These are phyloP conservation scores for Sarcomyxa edulis DNA, from an alignment of 768 basidiomycete species.

Conservation along the genomic window DNA sequence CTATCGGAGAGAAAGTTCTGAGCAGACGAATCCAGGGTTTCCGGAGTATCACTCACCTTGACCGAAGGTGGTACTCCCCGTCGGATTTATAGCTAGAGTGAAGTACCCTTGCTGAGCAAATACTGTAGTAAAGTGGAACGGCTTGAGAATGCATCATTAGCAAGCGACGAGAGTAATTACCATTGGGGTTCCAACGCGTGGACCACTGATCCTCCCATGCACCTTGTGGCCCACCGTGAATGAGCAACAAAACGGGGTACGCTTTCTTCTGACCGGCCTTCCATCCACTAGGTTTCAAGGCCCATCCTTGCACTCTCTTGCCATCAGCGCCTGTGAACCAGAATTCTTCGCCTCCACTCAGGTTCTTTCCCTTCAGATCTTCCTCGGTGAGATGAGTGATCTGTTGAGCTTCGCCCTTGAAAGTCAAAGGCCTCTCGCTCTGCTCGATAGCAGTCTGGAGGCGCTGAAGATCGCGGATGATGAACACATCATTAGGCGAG, in stretches of 20 bases:
- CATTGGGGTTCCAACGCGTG: constrained; percentile 88
- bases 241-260: constrained; percentile 76
- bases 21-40: constrained; percentile 2
- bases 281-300: constrained; percentile 77
- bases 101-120: constrained; percentile 90
- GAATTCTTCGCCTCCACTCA: constrained; percentile 72
- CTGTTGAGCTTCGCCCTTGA: constrained; percentile 37
- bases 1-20: constrained; percentile 26
- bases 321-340: constrained; percentile 85
- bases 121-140: constrained; percentile 36
- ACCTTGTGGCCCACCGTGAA: constrained; percentile 80
- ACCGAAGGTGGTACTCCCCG: constrained; percentile 90
- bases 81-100: constrained; percentile 84
- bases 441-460: constrained; percentile 35
- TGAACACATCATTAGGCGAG: constrained; percentile 74
- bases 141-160: no score
- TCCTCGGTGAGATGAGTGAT: constrained; percentile 62
- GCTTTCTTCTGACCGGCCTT: constrained; percentile 58
- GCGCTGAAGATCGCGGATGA: constrained; percentile 44
- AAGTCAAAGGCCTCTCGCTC: constrained; percentile 20
- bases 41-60: constrained; percentile 47
- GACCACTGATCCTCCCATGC: constrained; percentile 93
- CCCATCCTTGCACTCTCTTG: constrained; percentile 79
- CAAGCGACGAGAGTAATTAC: constrained; percentile 23
- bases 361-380: constrained; percentile 49